Evolutionary conservation across 345 rosid species (phyloP).

Genomic region (Cardamine chenopodiifolia): DNA sequence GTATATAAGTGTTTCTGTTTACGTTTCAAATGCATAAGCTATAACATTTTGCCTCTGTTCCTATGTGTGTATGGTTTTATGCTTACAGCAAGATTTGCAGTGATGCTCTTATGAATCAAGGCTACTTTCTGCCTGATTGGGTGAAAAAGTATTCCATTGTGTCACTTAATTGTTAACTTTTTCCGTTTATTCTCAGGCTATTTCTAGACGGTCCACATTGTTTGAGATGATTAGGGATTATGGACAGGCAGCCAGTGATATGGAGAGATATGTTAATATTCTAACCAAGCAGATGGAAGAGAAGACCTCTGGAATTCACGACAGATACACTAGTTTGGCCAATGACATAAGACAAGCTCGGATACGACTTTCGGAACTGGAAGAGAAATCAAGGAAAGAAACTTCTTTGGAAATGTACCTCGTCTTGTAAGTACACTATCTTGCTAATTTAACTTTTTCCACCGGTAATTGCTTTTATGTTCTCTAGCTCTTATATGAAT

Average conservation of each 20-base stretch:
- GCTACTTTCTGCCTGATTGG: slow-evolving; percentile 8
- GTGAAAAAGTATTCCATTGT: background rate
- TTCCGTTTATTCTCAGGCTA: slow-evolving; percentile 58
- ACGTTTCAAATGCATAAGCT: slow-evolving; percentile 18
- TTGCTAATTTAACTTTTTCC: slow-evolving; percentile 14
- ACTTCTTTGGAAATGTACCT: slow-evolving; percentile 77
- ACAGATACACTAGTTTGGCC: slow-evolving; percentile 52
- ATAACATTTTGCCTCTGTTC: slow-evolving; percentile 5
- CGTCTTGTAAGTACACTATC: slow-evolving; percentile 73
- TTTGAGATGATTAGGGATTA: slow-evolving; percentile 89
- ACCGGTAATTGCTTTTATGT: background rate
- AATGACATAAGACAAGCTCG: slow-evolving; percentile 73
- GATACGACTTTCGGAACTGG: slow-evolving; percentile 58
- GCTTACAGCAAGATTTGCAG: slow-evolving; percentile 9
- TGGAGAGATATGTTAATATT: slow-evolving; percentile 61
- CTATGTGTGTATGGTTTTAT: background rate
- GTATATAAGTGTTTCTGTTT: slow-evolving; percentile 20
- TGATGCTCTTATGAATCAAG: background rate
- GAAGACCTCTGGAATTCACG: slow-evolving; percentile 54
- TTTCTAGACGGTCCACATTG: slow-evolving; percentile 83
- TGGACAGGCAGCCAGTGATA: slow-evolving; percentile 82
- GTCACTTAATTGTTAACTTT: background rate
- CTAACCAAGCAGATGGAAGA: slow-evolving; percentile 68
- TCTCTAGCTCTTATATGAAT: slow-evolving; percentile 16
- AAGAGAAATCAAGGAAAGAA: slow-evolving; percentile 79